These are phyloP conservation scores for Salix udensis DNA, from an alignment of 345 rosid species.

Conservation along the genomic window DNA sequence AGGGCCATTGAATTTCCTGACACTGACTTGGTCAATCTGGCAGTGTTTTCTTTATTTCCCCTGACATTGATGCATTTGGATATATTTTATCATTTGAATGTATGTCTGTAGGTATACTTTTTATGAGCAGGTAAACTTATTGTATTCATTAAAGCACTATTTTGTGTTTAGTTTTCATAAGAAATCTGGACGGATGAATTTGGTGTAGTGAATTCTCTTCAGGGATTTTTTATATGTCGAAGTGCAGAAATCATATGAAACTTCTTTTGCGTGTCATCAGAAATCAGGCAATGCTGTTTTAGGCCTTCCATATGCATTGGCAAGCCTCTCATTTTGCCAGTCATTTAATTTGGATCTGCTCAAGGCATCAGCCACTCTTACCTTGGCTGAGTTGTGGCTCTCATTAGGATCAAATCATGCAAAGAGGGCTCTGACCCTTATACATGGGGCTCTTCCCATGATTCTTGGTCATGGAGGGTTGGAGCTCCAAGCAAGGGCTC, in stretches of 20 bases:
- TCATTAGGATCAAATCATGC: conserved; percentile 78
- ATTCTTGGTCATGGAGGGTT: conserved; percentile 95
- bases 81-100: neutral
- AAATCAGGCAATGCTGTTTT: conserved; percentile 92
- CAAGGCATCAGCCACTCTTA: conserved; percentile 85
- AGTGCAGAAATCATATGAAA: conserved; percentile 1
- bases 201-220: neutral
- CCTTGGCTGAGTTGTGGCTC: conserved; percentile 91
- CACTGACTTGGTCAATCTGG: neutral
- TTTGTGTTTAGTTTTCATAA: neutral
- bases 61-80: neutral
- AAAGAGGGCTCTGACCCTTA: conserved; percentile 65
- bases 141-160: neutral
- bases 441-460: conserved; percentile 77
- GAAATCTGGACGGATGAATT: neutral
- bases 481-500: conserved; percentile 89
- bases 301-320: conserved; percentile 91
- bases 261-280: conserved; percentile 36
- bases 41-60: neutral
- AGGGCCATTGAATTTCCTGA: neutral
- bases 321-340: conserved; percentile 92
- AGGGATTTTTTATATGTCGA: neutral
- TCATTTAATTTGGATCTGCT: conserved; percentile 96
- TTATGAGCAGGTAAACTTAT: neutral
- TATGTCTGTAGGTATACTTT: neutral